Percentiles rank a stretch among this genome's conserved stretches.
These are phyloP conservation scores for Scedosporium aurantiacum DNA, from an alignment of 2,329 filamentous ascomycete genomes.

Conservation along the genomic window DNA sequence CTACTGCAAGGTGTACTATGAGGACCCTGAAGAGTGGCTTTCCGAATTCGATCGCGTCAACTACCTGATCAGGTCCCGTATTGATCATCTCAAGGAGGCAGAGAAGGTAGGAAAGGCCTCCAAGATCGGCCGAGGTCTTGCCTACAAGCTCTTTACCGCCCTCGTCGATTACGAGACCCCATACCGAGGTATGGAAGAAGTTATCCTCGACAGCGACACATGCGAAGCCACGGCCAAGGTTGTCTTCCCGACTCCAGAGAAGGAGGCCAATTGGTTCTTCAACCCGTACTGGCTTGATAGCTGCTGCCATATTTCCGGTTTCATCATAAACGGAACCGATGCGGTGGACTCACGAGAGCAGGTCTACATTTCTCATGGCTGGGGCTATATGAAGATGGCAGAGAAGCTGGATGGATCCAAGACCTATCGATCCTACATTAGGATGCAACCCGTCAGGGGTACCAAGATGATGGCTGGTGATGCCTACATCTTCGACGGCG, in stretches of 20 bases:
- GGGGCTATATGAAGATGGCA: conserved; percentile 40
- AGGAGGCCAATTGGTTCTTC: conserved; percentile 43
- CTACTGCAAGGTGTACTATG: conserved; percentile 49
- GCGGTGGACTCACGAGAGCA: conserved; percentile 41
- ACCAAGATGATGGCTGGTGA: conserved; percentile 38
- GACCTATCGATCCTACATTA: conserved; percentile 44
- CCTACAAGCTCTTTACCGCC: conserved; percentile 58
- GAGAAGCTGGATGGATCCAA: conserved; percentile 33
- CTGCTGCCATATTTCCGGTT: conserved; percentile 47
- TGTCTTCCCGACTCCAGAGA: conserved; percentile 33
- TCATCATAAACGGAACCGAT: conserved; percentile 49
- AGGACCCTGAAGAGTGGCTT: conserved; percentile 48
- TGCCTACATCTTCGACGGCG: conserved; percentile 42
- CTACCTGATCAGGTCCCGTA: conserved; percentile 57
- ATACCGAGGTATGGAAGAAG: conserved; percentile 48
- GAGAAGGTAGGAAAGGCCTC: conserved; percentile 56
- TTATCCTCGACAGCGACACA: conserved; percentile 42
- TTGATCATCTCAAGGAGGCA: conserved; percentile 46
- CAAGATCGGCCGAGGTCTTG: conserved; percentile 62
- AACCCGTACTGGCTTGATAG: conserved; percentile 50
- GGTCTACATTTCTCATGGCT: conserved; percentile 50
- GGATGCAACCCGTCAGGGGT: conserved; percentile 43
- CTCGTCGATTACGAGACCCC: conserved; percentile 44
- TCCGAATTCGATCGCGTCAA: conserved; percentile 55
- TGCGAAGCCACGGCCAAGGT: conserved; percentile 42